phyloP scores from a whole-genome alignment of 805 yeast genomes.

The Torulaspora franciscae region DNA sequence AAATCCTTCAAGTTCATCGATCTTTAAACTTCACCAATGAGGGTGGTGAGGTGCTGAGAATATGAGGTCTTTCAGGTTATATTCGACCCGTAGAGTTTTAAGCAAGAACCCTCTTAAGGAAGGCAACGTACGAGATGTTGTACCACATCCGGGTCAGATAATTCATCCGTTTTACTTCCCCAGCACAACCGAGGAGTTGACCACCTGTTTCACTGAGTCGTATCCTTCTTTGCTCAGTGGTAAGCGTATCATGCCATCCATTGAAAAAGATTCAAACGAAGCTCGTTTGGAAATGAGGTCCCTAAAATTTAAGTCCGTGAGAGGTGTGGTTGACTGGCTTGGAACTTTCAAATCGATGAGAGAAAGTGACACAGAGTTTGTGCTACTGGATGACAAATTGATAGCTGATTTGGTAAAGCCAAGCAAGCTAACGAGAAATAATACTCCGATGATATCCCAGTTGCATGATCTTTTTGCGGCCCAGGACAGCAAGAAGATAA shows the following conservation, averaged over 20 bases:
- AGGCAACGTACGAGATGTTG: background rate
- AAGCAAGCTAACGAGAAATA: slow-evolving; percentile 11
- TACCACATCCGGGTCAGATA: slow-evolving; percentile 15
- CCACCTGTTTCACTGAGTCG: slow-evolving; percentile 21
- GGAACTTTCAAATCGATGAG: slow-evolving; percentile 5
- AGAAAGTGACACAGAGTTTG: background rate
- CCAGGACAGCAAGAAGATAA: slow-evolving; percentile 6
- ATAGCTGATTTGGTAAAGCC: slow-evolving; percentile 9
- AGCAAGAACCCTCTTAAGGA: slow-evolving; percentile 4
- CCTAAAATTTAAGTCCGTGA: slow-evolving; percentile 16
- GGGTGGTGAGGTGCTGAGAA: background rate
- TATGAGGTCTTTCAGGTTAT: slow-evolving; percentile 7
- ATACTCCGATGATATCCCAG: slow-evolving; percentile 10
- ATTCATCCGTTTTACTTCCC: slow-evolving; percentile 31
- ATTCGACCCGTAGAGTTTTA: slow-evolving; percentile 2
- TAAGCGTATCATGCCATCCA: slow-evolving; percentile 17
- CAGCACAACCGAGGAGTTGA: slow-evolving; percentile 21
- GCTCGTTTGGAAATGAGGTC: slow-evolving; percentile 11
- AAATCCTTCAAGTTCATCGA: slow-evolving; percentile 2
- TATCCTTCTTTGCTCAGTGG: slow-evolving; percentile 23
- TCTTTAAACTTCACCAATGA: background rate
- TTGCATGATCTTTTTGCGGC: slow-evolving; percentile 12
- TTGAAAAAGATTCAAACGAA: slow-evolving; percentile 10
- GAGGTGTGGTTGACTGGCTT: slow-evolving; percentile 24
- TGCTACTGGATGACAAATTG: slow-evolving; percentile 5